Percentiles rank a stretch among this genome's conserved stretches.
Evolutionary conservation across 495 filamentous ascomycete species (phyloP).

Genomic region (Schizothecium vesticola): DNA sequence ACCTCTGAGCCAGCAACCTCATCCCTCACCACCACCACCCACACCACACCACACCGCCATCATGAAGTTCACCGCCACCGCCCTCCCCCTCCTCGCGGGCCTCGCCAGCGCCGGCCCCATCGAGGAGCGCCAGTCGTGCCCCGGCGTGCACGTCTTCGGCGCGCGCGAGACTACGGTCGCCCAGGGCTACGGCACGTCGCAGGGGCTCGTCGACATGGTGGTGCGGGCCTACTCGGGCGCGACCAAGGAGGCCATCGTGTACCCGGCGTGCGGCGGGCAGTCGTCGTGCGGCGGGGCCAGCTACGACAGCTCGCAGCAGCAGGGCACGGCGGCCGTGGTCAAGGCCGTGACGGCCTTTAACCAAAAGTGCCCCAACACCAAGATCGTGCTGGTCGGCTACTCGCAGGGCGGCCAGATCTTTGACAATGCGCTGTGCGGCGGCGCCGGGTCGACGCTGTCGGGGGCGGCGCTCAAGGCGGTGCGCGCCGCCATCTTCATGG

Average conservation of each 20-base stretch:
- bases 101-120: constrained; percentile 20
- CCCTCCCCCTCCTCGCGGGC: constrained; percentile 22
- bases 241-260: constrained; percentile 50
- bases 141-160: constrained; percentile 55
- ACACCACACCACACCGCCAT: constrained; percentile 2
- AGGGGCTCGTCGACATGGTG: constrained; percentile 50
- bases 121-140: constrained; percentile 37
- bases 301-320: constrained; percentile 49
- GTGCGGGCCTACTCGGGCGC: constrained; percentile 48
- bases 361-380: constrained; percentile 46
- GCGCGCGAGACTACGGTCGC: constrained; percentile 59
- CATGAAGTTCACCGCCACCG: constrained; percentile 22
- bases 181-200: constrained; percentile 51
- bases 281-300: constrained; percentile 41
- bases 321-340: constrained; percentile 50
- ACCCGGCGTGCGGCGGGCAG: constrained; percentile 48
- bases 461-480: constrained; percentile 11
- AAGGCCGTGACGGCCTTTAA: constrained; percentile 51
- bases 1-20: background rate
- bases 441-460: constrained; percentile 17
- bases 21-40: background rate
- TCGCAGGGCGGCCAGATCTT: constrained; percentile 62
- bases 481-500: constrained; percentile 59
- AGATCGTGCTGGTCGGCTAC: constrained; percentile 59
- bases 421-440: constrained; percentile 59